Conservation (phyloP, 2,329 filamentous ascomycete genomes). For the Colletotrichum sp. region DNA sequence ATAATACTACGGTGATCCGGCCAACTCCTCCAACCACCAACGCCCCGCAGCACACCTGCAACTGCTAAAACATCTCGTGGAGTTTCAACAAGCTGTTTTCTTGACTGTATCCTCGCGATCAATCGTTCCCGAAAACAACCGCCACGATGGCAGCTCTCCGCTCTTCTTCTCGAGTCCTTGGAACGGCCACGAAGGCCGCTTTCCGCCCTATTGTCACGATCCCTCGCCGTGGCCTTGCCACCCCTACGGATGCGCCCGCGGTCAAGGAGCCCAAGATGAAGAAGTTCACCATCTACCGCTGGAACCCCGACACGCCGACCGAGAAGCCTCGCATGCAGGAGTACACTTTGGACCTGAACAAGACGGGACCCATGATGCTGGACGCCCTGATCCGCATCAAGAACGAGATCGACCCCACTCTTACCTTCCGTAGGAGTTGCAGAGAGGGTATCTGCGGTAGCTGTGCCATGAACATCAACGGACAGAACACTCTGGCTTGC, state of each 20-base stretch:
- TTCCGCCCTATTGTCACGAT: slow-evolving; percentile 47
- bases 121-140: neutral
- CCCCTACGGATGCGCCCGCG: slow-evolving; percentile 63
- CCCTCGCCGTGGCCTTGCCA: slow-evolving; percentile 55
- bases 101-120: neutral
- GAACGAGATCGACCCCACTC: slow-evolving; percentile 96
- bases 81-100: neutral
- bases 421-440: slow-evolving; percentile 96
- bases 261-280: slow-evolving; percentile 75
- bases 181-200: slow-evolving; percentile 44
- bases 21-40: neutral
- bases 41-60: neutral
- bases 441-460: slow-evolving; percentile 98
- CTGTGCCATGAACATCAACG: slow-evolving; percentile 99
- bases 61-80: neutral
- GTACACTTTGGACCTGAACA: slow-evolving; percentile 95
- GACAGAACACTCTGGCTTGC: slow-evolving; percentile 96
- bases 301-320: slow-evolving; percentile 92
- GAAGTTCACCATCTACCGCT: slow-evolving; percentile 98
- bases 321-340: slow-evolving; percentile 96
- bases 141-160: slow-evolving; percentile 66
- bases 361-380: slow-evolving; percentile 98
- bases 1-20: neutral
- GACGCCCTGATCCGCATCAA: slow-evolving; percentile 98
- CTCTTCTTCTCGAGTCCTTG: slow-evolving; percentile 60